Conservation (phyloP, 768 basidiomycete genomes). For the Xerocomus spinulosus region DNA sequence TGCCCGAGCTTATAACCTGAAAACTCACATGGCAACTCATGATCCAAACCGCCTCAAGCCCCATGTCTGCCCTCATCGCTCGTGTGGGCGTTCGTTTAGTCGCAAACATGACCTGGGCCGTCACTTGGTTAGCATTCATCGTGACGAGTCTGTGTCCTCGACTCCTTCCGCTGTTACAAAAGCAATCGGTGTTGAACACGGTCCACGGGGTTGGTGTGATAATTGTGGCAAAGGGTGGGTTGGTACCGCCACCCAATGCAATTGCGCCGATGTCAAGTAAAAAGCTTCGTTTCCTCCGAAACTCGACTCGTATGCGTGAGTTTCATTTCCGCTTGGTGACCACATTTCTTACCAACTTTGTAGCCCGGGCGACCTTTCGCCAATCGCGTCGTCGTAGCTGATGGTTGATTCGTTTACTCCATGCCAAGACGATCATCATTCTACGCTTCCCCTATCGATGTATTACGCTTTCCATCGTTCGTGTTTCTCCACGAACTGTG, state of each 20-base stretch:
- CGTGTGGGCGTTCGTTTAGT: constrained; percentile 87
- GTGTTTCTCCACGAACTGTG: constrained; percentile 49
- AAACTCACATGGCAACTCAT: constrained; percentile 93
- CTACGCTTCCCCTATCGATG: constrained; percentile 43
- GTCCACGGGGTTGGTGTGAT: constrained; percentile 66
- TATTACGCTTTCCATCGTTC: constrained; percentile 65
- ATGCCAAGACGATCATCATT: constrained; percentile 28
- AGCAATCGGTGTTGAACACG: constrained; percentile 66
- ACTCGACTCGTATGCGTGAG: constrained; percentile 28
- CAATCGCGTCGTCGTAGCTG: constrained; percentile 39
- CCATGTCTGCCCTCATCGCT: constrained; percentile 78
- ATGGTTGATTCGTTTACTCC: constrained; percentile 36
- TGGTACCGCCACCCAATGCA: constrained; percentile 50
- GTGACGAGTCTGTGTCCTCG: constrained; percentile 52
- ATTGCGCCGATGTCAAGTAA: constrained; percentile 65
- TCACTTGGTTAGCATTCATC: constrained; percentile 83
- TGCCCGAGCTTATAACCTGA: constrained; percentile 89
- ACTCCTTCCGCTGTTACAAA: constrained; percentile 38
- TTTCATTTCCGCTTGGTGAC: neutral
- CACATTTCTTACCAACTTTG: constrained; percentile 16
- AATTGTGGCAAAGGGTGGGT: constrained; percentile 67
- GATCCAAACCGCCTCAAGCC: constrained; percentile 90
- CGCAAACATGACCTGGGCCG: constrained; percentile 92
- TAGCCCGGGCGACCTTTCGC: constrained; percentile 34
- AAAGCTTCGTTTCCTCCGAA: constrained; percentile 1